These are phyloP conservation scores for Exophiala sideris DNA, from an alignment of 2,329 filamentous ascomycete genomes.

Conservation along the genomic window DNA sequence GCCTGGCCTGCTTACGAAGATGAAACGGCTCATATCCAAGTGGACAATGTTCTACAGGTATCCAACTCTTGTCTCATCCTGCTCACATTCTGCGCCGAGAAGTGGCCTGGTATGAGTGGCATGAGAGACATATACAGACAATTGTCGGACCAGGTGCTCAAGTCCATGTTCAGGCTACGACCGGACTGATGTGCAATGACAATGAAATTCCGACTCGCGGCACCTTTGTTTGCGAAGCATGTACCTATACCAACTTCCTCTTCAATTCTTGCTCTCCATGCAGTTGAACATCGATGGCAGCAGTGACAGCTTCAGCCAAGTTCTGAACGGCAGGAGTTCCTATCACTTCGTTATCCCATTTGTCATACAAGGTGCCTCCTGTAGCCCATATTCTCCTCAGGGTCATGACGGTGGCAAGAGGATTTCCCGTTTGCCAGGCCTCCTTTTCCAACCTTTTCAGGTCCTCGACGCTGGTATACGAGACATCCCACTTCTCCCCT, in stretches of 20 bases:
- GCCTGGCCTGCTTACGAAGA: not conserved
- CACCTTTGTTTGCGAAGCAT: too few relatives aligned
- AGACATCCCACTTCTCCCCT: slow-evolving; percentile 49
- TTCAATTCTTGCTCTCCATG: not conserved
- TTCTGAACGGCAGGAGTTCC: slow-evolving; percentile 32
- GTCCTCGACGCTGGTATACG: slow-evolving; percentile 51
- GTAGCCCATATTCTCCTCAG: slow-evolving; percentile 69
- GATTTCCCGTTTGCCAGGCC: slow-evolving; percentile 53
- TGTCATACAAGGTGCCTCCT: slow-evolving; percentile 66
- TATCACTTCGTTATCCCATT: slow-evolving; percentile 62
- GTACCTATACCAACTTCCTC: not conserved
- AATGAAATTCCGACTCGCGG: too few relatives aligned
- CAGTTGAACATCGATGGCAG: not conserved
- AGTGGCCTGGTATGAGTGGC: slow-evolving; percentile 12
- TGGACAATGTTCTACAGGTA: slow-evolving; percentile 7
- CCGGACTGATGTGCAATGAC: too few relatives aligned
- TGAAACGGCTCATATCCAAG: not conserved
- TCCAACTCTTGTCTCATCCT: slow-evolving; percentile 15
- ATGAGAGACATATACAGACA: slow-evolving; percentile 11
- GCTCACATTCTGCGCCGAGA: slow-evolving; percentile 9
- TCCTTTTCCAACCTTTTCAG: slow-evolving; percentile 56
- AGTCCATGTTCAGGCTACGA: not conserved
- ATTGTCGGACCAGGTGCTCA: slow-evolving; percentile 2
- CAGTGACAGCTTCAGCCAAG: slow-evolving; percentile 18
- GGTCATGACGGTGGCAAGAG: slow-evolving; percentile 55